Conservation (phyloP, 148 eudicot species). For the Cornus kousa region DNA sequence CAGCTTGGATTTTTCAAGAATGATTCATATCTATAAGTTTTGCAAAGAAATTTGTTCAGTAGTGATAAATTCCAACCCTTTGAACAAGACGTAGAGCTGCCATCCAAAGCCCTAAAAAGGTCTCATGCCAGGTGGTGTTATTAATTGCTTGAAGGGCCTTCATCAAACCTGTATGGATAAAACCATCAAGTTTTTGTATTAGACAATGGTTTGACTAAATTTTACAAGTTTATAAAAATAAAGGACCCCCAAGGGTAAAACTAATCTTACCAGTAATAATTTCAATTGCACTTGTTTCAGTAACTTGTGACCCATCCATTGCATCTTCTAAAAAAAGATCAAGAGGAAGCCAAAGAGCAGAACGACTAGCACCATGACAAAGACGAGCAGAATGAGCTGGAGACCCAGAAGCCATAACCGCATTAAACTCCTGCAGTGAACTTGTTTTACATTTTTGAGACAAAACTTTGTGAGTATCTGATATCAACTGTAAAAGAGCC, state of each 20-base stretch:
- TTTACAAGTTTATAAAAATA: not conserved
- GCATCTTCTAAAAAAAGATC: slow-evolving; percentile 57
- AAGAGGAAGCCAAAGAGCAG: slow-evolving; percentile 58
- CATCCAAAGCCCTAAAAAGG: slow-evolving; percentile 61
- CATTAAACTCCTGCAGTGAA: slow-evolving; percentile 29
- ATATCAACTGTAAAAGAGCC: slow-evolving; percentile 24
- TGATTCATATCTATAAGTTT: not conserved
- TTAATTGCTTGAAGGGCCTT: slow-evolving; percentile 56
- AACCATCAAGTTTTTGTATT: not conserved
- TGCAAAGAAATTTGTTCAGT: not conserved
- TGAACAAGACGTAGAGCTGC: slow-evolving; percentile 66
- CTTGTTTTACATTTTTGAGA: slow-evolving; percentile 30
- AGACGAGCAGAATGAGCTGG: slow-evolving; percentile 37
- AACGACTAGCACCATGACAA: slow-evolving; percentile 42
- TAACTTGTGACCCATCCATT: slow-evolving; percentile 49
- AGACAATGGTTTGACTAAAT: not conserved
- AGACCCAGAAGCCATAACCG: slow-evolving; percentile 27
- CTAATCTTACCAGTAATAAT: slow-evolving; percentile 41
- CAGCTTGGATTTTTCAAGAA: not conserved
- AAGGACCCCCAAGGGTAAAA: not conserved
- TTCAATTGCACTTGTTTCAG: slow-evolving; percentile 54
- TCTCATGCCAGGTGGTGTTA: slow-evolving; percentile 50
- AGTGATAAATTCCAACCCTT: slow-evolving; percentile 37
- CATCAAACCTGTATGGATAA: slow-evolving; percentile 31
- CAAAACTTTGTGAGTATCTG: slow-evolving; percentile 24